These are phyloP conservation scores for Aspergillus sp. DNA, from an alignment of 2,329 filamentous ascomycete species.

Conservation along the genomic window DNA sequence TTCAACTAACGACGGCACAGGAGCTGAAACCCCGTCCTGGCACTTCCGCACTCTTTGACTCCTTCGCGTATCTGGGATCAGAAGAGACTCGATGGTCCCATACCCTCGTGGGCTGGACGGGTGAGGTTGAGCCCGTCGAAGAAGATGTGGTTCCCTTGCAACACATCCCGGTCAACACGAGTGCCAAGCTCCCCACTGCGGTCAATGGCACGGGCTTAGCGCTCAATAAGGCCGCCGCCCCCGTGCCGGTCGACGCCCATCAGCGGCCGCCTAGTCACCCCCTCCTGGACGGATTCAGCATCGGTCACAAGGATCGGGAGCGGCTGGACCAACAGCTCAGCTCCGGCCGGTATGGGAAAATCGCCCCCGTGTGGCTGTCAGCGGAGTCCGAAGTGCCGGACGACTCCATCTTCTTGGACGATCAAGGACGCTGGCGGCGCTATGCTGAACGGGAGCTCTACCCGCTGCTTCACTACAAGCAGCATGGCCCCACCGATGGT, in stretches of 20 bases:
- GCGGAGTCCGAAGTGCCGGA: slow-evolving; percentile 71
- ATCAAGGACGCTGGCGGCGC: slow-evolving; percentile 82
- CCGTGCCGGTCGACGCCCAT: slow-evolving; percentile 69
- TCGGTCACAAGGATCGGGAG: slow-evolving; percentile 68
- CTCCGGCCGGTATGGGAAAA: slow-evolving; percentile 71
- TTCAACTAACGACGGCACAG: slow-evolving; percentile 43
- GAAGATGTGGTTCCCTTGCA: slow-evolving; percentile 29
- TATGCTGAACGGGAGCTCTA: slow-evolving; percentile 92
- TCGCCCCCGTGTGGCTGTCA: slow-evolving; percentile 83
- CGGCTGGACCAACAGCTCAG: slow-evolving; percentile 72
- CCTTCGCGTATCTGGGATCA: slow-evolving; percentile 85
- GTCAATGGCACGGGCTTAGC: slow-evolving; percentile 40
- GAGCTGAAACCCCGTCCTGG: slow-evolving; percentile 75
- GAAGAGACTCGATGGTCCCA: slow-evolving; percentile 83
- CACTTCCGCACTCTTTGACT: slow-evolving; percentile 89
- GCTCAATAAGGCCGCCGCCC: slow-evolving; percentile 73
- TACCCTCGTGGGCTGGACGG: slow-evolving; percentile 91
- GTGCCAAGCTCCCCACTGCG: slow-evolving; percentile 26
- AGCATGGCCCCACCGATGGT: slow-evolving; percentile 84
- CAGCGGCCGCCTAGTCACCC: slow-evolving; percentile 57
- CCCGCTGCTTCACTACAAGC: slow-evolving; percentile 93
- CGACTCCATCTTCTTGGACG: slow-evolving; percentile 69
- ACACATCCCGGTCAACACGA: slow-evolving; percentile 27
- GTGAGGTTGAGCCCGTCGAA: slow-evolving; percentile 66
- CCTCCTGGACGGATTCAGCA: slow-evolving; percentile 66